Percentiles rank a stretch among this genome's conserved stretches.
Evolutionary conservation across 1,139 yeast genomes (phyloP).

Genomic region (Protomyces lactucae-debilis): DNA sequence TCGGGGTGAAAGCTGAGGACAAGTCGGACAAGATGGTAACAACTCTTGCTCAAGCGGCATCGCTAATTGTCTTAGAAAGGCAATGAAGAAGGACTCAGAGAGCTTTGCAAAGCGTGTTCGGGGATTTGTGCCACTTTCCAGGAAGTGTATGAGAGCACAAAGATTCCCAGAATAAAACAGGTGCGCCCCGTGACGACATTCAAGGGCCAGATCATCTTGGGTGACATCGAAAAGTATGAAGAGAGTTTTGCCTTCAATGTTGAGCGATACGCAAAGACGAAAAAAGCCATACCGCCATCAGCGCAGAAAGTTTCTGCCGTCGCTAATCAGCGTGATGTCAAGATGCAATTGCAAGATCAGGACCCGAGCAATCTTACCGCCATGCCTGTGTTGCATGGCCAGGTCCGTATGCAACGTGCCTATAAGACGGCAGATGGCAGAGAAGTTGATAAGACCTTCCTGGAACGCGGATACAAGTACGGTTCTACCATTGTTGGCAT

Average conservation of each 20-base stretch:
- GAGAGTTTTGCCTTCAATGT: constrained; percentile 41
- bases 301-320: constrained; percentile 37
- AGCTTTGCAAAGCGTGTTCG: constrained; percentile 35
- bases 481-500: constrained; percentile 59
- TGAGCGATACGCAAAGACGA: constrained; percentile 63
- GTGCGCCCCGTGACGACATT: constrained; percentile 34
- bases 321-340: constrained; percentile 15
- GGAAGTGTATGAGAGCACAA: constrained; percentile 28
- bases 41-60: too few species aligned
- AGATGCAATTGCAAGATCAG: constrained; percentile 6
- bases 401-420: constrained; percentile 9
- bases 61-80: not conserved
- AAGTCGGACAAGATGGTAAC: constrained; percentile 34
- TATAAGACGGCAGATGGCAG: constrained; percentile 32
- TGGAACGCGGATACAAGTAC: constrained; percentile 57
- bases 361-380: not conserved
- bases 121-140: constrained; percentile 36
- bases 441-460: constrained; percentile 35
- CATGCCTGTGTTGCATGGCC: not conserved
- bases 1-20: constrained; percentile 34
- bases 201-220: constrained; percentile 45
- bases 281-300: constrained; percentile 44
- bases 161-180: constrained; percentile 26
- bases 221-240: constrained; percentile 36
- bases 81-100: constrained; percentile 24